Conservation (phyloP, 2,329 filamentous ascomycete genomes). For the Colletotrichum spinosum region DNA sequence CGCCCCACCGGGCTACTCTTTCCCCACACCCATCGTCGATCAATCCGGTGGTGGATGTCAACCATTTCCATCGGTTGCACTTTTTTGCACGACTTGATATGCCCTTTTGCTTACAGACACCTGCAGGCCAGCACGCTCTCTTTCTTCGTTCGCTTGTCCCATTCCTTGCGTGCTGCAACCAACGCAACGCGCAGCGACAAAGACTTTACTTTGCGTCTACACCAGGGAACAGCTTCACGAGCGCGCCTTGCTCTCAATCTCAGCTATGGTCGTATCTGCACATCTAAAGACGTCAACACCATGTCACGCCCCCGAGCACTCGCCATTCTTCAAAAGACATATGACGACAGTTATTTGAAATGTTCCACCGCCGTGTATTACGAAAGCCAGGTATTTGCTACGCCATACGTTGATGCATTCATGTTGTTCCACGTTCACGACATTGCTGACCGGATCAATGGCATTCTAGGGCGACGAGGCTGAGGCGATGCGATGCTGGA, state of each 20-base stretch:
- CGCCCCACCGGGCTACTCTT: not conserved
- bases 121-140: no score
- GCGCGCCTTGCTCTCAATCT: not conserved
- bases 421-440: no score
- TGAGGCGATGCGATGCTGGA: constrained; percentile 93
- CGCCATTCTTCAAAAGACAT: constrained; percentile 92
- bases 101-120: no score
- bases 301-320: constrained; percentile 68
- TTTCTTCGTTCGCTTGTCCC: no score
- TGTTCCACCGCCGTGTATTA: constrained; percentile 98
- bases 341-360: constrained; percentile 94
- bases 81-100: no score
- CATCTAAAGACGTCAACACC: constrained; percentile 42
- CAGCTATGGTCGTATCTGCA: constrained; percentile 27
- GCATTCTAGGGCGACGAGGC: constrained; percentile 81
- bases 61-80: no score
- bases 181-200: no score
- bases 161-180: no score
- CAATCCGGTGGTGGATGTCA: no score
- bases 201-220: not conserved
- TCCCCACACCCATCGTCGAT: constrained; percentile 6
- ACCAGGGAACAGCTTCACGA: not conserved
- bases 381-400: constrained; percentile 80
- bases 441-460: constrained; percentile 14
- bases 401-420: not conserved